Evolutionary conservation across 371 early-diverging fungal species (phyloP), one percentile per base, ranked within the genome.

Genomic region (Vittaforma corneae): DNA sequence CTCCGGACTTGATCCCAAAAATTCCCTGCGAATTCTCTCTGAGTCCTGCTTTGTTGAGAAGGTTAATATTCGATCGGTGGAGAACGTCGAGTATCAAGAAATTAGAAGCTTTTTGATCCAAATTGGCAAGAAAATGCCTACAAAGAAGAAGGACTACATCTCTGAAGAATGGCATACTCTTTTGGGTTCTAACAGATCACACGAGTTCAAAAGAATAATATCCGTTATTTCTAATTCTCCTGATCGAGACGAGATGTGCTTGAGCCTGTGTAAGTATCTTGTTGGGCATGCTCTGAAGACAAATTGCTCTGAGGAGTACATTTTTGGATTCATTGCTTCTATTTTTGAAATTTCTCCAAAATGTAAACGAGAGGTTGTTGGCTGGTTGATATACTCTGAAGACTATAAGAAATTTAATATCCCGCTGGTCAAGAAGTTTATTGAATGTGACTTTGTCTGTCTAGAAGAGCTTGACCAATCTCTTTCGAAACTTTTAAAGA

Each of bases 301-400:
- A 26, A 55, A 38, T 29, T 54, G 54, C 20, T 3, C 4, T 11
- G 67, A 66, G 55, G 70, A 69, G 24, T 72, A 73, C 37, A n/a
- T 79, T 2, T 77, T 73, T 59, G 35, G 67, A 30, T 65, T 69
- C 38, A 67, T 79, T 28, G 51, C 67, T 37, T 50, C 66, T 34
- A 68, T 79, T 29, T 75, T 77, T 62, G 66, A 60, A 18, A 46
- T 75, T 16, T 77, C 77, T 1, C 58, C 60, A 50, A 77, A 64
- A 34, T 63, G 76, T 11, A 55, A 68, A 47, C 61, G 65, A 30
- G 77, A 77, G 51, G 75, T 77, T 9, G 66, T 72, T 24, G 55
- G 62, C 6, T 79, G 77, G 77, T 65, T 79, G 14, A 73, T 79
- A 44, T 79, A 79, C 69, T 68, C 76, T 1, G 66, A 73, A 22